Percentiles rank a stretch among this genome's conserved stretches.
Evolutionary conservation across 805 yeast genomes (phyloP).

Genomic region (Priceomyces fermenticarens): DNA sequence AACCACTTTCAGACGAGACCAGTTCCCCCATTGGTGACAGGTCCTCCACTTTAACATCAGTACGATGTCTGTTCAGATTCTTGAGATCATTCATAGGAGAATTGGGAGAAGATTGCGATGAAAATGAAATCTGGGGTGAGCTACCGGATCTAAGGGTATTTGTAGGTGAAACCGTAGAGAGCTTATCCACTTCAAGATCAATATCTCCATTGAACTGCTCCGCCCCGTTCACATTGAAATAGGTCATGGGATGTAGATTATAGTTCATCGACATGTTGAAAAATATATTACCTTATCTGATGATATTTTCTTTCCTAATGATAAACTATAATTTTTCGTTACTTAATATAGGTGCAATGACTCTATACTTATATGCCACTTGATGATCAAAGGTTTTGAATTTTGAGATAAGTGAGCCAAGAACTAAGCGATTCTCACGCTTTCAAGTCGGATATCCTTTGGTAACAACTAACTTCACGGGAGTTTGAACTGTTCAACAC

Average conservation of each 20-base stretch:
- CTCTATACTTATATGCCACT: too few species aligned
- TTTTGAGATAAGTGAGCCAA: too few species aligned
- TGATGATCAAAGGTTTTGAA: too few species aligned
- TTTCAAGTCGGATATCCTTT: too few species aligned
- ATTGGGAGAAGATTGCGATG: conserved; percentile 35
- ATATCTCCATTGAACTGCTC: conserved; percentile 21
- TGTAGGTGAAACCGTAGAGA: conserved; percentile 26
- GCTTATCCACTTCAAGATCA: conserved; percentile 26
- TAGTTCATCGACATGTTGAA: conserved; percentile 27
- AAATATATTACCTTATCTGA: too few species aligned
- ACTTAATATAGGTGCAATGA: too few species aligned
- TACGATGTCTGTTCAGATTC: conserved; percentile 1
- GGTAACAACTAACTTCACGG: too few species aligned
- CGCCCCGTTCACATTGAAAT: conserved; percentile 31
- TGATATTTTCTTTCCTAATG: too few species aligned
- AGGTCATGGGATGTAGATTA: conserved; percentile 44
- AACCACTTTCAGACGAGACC: background rate
- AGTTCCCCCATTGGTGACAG: background rate
- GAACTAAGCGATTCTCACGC: too few species aligned
- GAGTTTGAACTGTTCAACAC: too few species aligned
- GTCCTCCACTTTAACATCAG: conserved; percentile 1
- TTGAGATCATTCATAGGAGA: conserved; percentile 21
- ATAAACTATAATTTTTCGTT: too few species aligned
- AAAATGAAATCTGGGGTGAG: conserved; percentile 35
- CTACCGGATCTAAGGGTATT: conserved; percentile 24